Base-by-base conservation (phyloP, 192 early-diverging fungal species). In the Diversispora epigaea region DNA sequence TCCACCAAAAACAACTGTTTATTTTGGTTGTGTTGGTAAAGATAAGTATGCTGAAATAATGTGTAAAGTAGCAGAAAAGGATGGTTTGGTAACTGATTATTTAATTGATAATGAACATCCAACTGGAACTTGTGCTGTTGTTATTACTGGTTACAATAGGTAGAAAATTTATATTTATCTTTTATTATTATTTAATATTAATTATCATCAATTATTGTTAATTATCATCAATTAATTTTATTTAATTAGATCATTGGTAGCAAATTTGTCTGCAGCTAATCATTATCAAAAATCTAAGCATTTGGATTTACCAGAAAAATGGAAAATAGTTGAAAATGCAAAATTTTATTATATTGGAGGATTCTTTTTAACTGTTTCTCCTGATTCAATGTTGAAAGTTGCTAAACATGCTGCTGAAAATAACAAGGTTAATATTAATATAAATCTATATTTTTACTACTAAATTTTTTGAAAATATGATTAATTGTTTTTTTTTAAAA, bases 201-300 rank as follows among this genome's bases (percentile, higher is more conserved):
- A 54, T 17, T 11, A 4, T 60, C 10, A 39, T 10, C n/a, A 56
- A 50, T 73, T 70, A 66, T 69, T 32, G 2, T 2, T n/a, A 47
- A 25, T 71, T 57, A 32, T 32, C 2, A 32, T 32, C 25, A 32
- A 32, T 32, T 32, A 32, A 1, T 32, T 32, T 32, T 32, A 32
- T 32, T 32, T 32, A 32, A 32, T 49, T 56, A 80, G 93, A 75
- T 95, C 93, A 68, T 86, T 99, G 77, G 91, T 94, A 68, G 94
- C 98, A 77, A 95, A 99, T 82, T 86, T 99, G 75, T 90, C 89
- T 75, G 98, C 98, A 57, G 96, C 98, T 74, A 94, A 98, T 79
- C 90, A 89, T 77, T 95, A 93, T 91, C 55, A 85, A 63, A 77
- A 63, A 19, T 72, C 68, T 43, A 75, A 79, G 7, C 80, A 81